Evolutionary conservation across 371 early-diverging fungal species (phyloP).

Genomic region (Zychaea mexicana): DNA sequence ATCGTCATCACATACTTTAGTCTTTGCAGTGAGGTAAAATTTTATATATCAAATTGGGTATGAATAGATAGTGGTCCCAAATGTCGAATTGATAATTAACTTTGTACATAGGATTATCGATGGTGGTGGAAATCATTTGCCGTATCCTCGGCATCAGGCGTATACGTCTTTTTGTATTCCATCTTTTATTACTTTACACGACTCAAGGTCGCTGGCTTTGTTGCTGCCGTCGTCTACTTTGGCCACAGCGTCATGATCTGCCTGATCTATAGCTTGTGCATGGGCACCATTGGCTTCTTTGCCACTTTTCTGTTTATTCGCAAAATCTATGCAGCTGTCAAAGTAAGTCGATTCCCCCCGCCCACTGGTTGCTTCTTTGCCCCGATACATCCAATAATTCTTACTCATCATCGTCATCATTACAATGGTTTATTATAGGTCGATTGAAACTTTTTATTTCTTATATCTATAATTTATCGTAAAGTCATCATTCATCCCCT

Average conservation of each 20-base stretch:
- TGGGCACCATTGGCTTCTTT: slow-evolving; percentile 82
- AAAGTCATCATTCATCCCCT: too few species aligned
- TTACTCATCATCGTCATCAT: too few species aligned
- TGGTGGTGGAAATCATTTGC: slow-evolving; percentile 88
- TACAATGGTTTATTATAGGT: too few species aligned
- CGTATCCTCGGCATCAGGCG: slow-evolving; percentile 69
- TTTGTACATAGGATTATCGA: slow-evolving; percentile 64
- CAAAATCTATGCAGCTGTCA: slow-evolving; percentile 75
- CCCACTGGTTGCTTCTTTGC: too few species aligned
- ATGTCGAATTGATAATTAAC: too few species aligned
- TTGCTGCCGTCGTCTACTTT: slow-evolving; percentile 59
- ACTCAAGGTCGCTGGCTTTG: slow-evolving; percentile 49
- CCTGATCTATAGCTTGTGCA: slow-evolving; percentile 56
- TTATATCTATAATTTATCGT: too few species aligned
- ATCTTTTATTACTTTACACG: slow-evolving; percentile 55
- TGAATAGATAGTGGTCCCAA: too few species aligned
- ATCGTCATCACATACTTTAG: slow-evolving; percentile 90
- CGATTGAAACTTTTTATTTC: too few species aligned
- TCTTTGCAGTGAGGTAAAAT: slow-evolving; percentile 75
- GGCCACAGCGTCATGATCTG: slow-evolving; percentile 55
- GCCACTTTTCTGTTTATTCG: slow-evolving; percentile 76
- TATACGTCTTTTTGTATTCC: slow-evolving; percentile 72
- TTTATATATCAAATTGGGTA: too few species aligned
- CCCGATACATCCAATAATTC: too few species aligned
- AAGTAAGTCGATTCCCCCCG: slow-evolving; percentile 51